Percentiles rank a stretch among this genome's conserved stretches.
Evolutionary conservation across 345 rosid genomes (phyloP).

Genomic region (Linum lewisii): DNA sequence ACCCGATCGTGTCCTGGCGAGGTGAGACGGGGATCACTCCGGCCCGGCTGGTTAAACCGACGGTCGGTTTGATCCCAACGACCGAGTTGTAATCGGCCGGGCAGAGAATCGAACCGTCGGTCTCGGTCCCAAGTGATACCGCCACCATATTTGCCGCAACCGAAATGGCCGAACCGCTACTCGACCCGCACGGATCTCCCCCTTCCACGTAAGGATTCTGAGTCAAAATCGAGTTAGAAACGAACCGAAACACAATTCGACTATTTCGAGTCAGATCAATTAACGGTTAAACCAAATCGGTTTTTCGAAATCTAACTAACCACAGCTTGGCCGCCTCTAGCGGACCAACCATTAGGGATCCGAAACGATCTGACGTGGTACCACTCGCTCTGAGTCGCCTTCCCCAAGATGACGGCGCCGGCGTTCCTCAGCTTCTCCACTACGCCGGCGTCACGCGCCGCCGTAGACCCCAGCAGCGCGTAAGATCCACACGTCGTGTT

Average conservation of each 20-base stretch:
- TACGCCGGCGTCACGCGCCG: conserved; percentile 25
- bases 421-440: conserved; percentile 28
- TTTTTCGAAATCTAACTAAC: conserved; percentile 17
- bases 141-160: conserved; percentile 26
- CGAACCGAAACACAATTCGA: neutral
- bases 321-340: conserved; percentile 27
- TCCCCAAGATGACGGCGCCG: conserved; percentile 34
- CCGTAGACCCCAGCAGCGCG: conserved; percentile 30
- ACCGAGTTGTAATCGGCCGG: conserved; percentile 20
- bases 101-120: conserved; percentile 17
- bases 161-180: conserved; percentile 19
- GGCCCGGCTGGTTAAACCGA: conserved; percentile 21
- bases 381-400: conserved; percentile 29
- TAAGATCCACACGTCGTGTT: conserved; percentile 29
- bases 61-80: conserved; percentile 23
- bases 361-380: conserved; percentile 12
- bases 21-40: conserved; percentile 23
- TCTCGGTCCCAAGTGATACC: conserved; percentile 17
- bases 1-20: conserved; percentile 25
- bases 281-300: conserved; percentile 12
- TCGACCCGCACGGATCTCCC: conserved; percentile 18
- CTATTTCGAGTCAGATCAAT: neutral
- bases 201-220: conserved; percentile 9
- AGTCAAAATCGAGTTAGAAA: neutral
- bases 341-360: conserved; percentile 32